Conservation (phyloP, 192 early-diverging fungal species). For the Backusella tuberculispora region DNA sequence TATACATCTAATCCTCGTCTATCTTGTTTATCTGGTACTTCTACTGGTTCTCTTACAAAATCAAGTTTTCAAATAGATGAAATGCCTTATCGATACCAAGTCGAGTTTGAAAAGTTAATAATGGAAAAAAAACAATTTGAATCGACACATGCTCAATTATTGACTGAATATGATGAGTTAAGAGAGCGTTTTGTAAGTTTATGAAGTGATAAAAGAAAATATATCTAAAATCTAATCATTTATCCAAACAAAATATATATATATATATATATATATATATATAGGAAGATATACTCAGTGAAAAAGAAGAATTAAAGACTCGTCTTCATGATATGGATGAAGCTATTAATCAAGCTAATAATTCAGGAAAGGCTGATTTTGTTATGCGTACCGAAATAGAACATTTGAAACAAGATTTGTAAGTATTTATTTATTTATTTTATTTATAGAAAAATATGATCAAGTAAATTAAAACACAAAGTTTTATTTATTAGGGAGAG, state of each 20-base stretch:
- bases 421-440: constrained; percentile 34
- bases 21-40: constrained; percentile 18
- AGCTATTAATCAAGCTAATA: constrained; percentile 67
- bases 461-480: neutral
- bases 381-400: constrained; percentile 87
- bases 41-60: constrained; percentile 9
- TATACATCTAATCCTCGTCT: constrained; percentile 17
- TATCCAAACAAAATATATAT: neutral
- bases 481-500: constrained; percentile 57
- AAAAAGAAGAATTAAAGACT: constrained; percentile 73
- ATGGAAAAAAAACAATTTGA: constrained; percentile 69
- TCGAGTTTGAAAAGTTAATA: constrained; percentile 54
- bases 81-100: constrained; percentile 24
- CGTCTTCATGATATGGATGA: constrained; percentile 82
- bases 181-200: constrained; percentile 44
- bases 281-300: constrained; percentile 72
- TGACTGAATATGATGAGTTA: constrained; percentile 55
- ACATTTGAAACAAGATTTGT: constrained; percentile 83
- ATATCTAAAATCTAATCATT: too few relatives aligned
- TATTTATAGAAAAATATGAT: neutral
- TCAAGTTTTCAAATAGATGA: constrained; percentile 6
- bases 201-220: neutral
- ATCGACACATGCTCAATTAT: constrained; percentile 49
- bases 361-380: constrained; percentile 85
- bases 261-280: neutral